Evolutionary conservation across 2,329 filamentous ascomycete species (phyloP).

Genomic region (Colletotrichum plurivorum): DNA sequence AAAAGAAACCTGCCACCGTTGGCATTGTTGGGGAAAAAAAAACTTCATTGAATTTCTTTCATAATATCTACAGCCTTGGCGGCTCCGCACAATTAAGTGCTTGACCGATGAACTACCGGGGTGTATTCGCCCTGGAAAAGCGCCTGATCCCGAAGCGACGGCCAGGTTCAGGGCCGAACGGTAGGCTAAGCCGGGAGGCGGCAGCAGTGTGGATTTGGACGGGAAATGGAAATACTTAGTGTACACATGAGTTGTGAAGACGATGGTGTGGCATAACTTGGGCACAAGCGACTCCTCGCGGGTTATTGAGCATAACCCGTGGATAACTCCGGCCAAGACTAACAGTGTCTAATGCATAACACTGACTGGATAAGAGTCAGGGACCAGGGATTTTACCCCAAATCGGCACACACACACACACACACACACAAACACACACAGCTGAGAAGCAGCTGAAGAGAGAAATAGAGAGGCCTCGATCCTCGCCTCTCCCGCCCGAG

Average conservation of each 20-base stretch:
- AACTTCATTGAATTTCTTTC: neutral
- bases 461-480: neutral
- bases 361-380: too few species aligned
- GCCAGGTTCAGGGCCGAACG: neutral
- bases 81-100: neutral
- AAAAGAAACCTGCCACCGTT: too few species aligned
- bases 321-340: too few species aligned
- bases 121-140: neutral
- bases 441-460: too few species aligned
- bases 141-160: neutral
- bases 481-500: neutral
- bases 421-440: too few species aligned
- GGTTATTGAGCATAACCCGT: too few species aligned
- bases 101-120: slow-evolving; percentile 6
- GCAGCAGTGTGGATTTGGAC: neutral
- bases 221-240: neutral
- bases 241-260: neutral
- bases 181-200: slow-evolving; percentile 1
- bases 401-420: too few species aligned
- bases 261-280: too few species aligned
- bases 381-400: too few species aligned
- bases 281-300: too few species aligned
- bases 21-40: too few species aligned
- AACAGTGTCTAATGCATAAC: too few species aligned
- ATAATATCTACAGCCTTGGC: neutral